phyloP scores from a whole-genome alignment of 2,329 filamentous ascomycete species.

The Colletotrichum scovillei region DNA sequence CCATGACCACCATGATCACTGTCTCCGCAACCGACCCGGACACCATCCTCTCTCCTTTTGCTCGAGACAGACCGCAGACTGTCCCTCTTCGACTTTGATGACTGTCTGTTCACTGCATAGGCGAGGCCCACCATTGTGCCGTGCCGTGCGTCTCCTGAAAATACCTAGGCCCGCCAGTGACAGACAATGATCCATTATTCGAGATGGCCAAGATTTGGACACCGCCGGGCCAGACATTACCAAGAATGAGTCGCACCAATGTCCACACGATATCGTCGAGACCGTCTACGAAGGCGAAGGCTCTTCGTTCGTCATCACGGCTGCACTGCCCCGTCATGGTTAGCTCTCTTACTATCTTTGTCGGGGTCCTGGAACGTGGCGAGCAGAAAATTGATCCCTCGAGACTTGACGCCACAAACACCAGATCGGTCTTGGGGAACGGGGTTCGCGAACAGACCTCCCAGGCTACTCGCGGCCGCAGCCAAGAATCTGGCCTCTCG shows the following conservation, averaged over 20 bases:
- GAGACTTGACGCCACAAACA: not conserved
- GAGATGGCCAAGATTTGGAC: not conserved
- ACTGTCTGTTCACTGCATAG: not conserved
- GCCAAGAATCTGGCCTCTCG: not conserved
- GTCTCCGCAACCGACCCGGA: not conserved
- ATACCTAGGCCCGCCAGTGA: not conserved
- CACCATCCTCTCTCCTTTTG: not conserved
- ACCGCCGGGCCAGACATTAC: not conserved
- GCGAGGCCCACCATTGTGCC: not conserved
- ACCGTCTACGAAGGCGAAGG: not conserved
- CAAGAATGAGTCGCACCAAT: not conserved
- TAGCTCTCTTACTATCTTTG: not conserved
- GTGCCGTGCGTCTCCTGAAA: not conserved
- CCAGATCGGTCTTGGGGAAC: slow-evolving; percentile 13
- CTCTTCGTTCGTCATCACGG: not conserved
- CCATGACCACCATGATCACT: not conserved
- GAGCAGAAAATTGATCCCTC: slow-evolving; percentile 17
- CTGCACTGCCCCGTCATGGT: not conserved
- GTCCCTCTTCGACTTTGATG: not conserved
- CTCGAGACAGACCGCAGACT: not conserved
- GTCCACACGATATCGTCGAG: not conserved
- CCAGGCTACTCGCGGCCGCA: not conserved
- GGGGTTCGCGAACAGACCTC: slow-evolving; percentile 25
- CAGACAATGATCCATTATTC: not conserved
- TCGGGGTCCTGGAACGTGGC: slow-evolving; percentile 15